These are phyloP conservation scores for Chrysosporium keratinophilum DNA, from an alignment of 2,329 filamentous ascomycete species.

Conservation along the genomic window DNA sequence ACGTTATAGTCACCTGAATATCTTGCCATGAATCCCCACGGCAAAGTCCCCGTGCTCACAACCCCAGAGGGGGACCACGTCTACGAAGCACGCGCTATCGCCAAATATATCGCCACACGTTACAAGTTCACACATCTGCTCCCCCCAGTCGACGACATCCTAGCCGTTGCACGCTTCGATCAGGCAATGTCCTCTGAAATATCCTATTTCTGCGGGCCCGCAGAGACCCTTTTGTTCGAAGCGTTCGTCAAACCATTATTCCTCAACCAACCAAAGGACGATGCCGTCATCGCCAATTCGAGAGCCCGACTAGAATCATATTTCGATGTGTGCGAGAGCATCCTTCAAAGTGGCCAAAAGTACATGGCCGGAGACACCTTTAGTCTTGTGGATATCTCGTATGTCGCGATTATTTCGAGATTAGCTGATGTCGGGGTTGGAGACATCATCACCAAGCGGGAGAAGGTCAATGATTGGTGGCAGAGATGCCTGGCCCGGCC, in stretches of 20 bases:
- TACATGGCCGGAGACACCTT: constrained; percentile 41
- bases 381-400: constrained; percentile 40
- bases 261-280: constrained; percentile 33
- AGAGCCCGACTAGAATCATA: constrained; percentile 32
- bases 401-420: constrained; percentile 38
- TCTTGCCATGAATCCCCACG: constrained; percentile 31
- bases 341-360: constrained; percentile 17
- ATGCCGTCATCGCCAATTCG: constrained; percentile 32
- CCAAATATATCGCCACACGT: constrained; percentile 39
- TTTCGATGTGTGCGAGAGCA: constrained; percentile 30
- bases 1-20: constrained; percentile 19
- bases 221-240: constrained; percentile 37
- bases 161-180: constrained; percentile 37
- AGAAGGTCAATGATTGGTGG: constrained; percentile 37
- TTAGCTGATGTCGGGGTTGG: constrained; percentile 35
- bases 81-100: constrained; percentile 41
- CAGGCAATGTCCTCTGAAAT: constrained; percentile 36
- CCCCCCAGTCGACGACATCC: constrained; percentile 30
- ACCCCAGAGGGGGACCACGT: constrained; percentile 37
- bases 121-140: constrained; percentile 38
- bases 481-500: constrained; percentile 10
- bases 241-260: constrained; percentile 40
- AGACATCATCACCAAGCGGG: constrained; percentile 29
- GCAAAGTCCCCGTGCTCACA: constrained; percentile 34
- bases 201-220: constrained; percentile 38